Percentiles rank a stretch among this genome's conserved stretches.
Conservation (phyloP, 2,329 filamentous ascomycete genomes). For the Talaromyces sp. region DNA sequence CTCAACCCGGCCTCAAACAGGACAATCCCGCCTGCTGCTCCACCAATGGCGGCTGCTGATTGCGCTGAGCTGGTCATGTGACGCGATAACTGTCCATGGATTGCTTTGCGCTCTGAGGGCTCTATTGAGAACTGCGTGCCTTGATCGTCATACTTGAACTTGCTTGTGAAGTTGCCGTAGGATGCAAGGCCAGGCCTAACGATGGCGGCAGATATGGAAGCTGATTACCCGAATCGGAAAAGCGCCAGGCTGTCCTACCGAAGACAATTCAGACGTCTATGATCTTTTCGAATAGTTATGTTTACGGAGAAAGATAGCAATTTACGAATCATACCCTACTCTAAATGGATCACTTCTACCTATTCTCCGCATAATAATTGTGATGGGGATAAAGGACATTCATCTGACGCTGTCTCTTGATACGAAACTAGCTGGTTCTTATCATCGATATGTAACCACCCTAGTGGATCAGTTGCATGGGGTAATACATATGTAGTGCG, state of each 20-base stretch:
- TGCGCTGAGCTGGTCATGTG: neutral
- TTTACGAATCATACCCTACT: neutral
- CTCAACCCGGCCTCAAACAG: constrained; percentile 1
- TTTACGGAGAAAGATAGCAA: neutral
- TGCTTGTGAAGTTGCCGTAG: neutral
- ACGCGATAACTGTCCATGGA: neutral
- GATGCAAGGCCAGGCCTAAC: neutral
- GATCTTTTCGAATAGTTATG: no score
- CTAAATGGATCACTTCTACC: neutral
- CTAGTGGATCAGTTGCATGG: neutral
- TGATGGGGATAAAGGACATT: neutral
- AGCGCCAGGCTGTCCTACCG: neutral
- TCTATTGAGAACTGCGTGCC: neutral
- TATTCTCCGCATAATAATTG: neutral
- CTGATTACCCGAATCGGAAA: constrained; percentile 2
- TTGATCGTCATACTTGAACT: neutral
- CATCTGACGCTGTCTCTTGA: neutral
- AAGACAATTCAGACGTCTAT: no score
- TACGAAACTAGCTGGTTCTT: neutral
- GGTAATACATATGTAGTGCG: neutral
- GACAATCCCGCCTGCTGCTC: neutral
- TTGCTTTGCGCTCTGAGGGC: neutral
- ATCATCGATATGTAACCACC: neutral
- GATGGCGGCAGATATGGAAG: neutral
- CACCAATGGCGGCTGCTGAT: neutral